Evolutionary conservation across 2,329 filamentous ascomycete species (phyloP).

Genomic region (Teratosphaeria viscida): DNA sequence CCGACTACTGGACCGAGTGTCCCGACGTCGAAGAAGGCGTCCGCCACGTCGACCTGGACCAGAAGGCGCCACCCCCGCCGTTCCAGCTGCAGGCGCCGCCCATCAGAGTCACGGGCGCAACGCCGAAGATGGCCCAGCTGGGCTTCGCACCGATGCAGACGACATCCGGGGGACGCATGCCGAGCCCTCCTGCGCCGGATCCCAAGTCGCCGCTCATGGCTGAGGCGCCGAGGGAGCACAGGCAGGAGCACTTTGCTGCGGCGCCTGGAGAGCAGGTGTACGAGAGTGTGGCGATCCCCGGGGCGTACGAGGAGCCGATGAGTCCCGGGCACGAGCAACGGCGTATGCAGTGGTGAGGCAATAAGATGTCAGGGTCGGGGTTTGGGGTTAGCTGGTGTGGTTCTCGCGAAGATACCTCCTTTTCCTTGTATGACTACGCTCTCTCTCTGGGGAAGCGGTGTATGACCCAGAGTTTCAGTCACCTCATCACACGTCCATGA

Average conservation of each 20-base stretch:
- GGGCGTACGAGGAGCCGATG: constrained; percentile 50
- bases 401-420: background rate
- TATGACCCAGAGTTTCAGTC: background rate
- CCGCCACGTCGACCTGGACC: constrained; percentile 48
- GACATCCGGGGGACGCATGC: constrained; percentile 8
- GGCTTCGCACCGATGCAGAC: constrained; percentile 46
- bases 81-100: constrained; percentile 86
- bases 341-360: background rate
- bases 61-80: constrained; percentile 33
- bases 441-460: background rate
- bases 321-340: constrained; percentile 4
- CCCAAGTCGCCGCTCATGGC: constrained; percentile 30
- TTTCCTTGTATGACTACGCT: background rate
- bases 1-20: constrained; percentile 31
- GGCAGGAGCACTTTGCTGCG: constrained; percentile 52
- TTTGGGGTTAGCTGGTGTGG: background rate
- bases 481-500: background rate
- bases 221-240: constrained; percentile 32
- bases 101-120: constrained; percentile 63
- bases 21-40: constrained; percentile 33
- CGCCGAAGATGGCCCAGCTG: constrained; percentile 55
- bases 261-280: constrained; percentile 77
- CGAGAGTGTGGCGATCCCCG: constrained; percentile 77
- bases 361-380: background rate
- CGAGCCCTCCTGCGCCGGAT: constrained; percentile 20